Evolutionary conservation across 1,139 yeast genomes (phyloP).

Genomic region (Saccharomyces hybrid): DNA sequence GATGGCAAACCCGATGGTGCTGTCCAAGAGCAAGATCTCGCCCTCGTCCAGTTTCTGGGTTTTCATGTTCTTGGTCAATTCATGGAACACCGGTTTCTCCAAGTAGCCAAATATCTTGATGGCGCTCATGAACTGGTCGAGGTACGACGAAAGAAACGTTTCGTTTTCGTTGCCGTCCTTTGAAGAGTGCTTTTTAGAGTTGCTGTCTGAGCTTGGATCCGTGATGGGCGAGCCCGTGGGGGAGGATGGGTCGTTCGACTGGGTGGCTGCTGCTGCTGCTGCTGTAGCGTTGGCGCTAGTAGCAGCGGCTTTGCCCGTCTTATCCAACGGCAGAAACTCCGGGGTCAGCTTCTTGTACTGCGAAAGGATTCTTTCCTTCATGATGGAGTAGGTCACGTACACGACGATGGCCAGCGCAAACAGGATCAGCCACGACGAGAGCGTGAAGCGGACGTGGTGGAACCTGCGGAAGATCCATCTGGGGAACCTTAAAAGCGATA

Average conservation of each 20-base stretch:
- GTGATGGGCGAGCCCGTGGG: background rate
- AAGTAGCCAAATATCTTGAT: slow-evolving; percentile 91
- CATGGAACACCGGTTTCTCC: slow-evolving; percentile 86
- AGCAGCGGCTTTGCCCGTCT: slow-evolving; percentile 1
- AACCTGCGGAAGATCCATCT: slow-evolving; percentile 11
- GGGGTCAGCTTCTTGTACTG: slow-evolving; percentile 13
- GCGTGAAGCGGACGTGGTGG: slow-evolving; percentile 11
- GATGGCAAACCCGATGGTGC: slow-evolving; percentile 75
- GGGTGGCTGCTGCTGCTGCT: background rate
- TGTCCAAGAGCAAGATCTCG: slow-evolving; percentile 67
- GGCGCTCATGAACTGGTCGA: slow-evolving; percentile 86
- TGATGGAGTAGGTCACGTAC: slow-evolving; percentile 9
- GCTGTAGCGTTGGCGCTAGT: background rate
- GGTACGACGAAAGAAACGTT: slow-evolving; percentile 39
- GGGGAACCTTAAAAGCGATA: slow-evolving; percentile 10
- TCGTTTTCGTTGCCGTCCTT: slow-evolving; percentile 9
- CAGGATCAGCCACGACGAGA: slow-evolving; percentile 11
- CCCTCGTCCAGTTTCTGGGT: slow-evolving; percentile 77
- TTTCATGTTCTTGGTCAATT: slow-evolving; percentile 83
- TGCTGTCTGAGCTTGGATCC: background rate
- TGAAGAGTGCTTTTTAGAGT: background rate
- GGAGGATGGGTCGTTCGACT: background rate
- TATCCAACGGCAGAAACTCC: slow-evolving; percentile 6
- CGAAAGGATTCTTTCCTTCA: slow-evolving; percentile 15
- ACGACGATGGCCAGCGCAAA: slow-evolving; percentile 8